Evolutionary conservation across 164 flowering plant genomes (phyloP).

Genomic region (Pachysandra terminalis): DNA sequence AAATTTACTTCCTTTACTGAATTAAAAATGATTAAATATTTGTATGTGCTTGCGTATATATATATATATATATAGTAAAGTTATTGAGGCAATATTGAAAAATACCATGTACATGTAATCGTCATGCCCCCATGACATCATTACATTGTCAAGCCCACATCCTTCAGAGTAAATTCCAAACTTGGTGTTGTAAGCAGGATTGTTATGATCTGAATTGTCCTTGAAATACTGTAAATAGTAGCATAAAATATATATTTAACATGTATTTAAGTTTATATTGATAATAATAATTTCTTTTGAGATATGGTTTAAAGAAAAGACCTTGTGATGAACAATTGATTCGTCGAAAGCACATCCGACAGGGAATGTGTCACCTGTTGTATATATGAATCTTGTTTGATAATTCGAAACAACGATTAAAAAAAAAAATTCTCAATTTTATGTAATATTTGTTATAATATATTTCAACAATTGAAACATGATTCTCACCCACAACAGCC

Average conservation of each 20-base stretch:
- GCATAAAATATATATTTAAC: neutral
- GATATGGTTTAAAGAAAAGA: conserved; percentile 8
- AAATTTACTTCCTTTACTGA: neutral
- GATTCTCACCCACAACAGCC: conserved; percentile 54
- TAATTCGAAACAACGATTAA: conserved; percentile 1
- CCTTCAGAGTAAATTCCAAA: conserved; percentile 49
- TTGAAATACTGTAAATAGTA: conserved; percentile 47
- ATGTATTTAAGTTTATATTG: too few species aligned
- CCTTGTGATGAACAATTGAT: conserved; percentile 69
- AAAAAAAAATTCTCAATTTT: neutral
- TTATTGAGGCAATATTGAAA: neutral
- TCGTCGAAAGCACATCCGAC: conserved; percentile 75
- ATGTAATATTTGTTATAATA: too few species aligned
- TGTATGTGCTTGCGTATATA: too few species aligned
- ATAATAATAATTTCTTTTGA: too few species aligned
- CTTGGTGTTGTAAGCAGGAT: conserved; percentile 52
- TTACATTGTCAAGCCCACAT: conserved; percentile 55
- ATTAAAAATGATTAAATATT: too few species aligned
- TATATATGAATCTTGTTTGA: neutral
- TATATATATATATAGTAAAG: neutral
- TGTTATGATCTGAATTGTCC: conserved; percentile 45
- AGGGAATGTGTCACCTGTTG: conserved; percentile 82
- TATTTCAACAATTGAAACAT: neutral
- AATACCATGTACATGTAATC: conserved; percentile 75
- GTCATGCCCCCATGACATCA: conserved; percentile 73